A percentile compares a stretch with the other conserved stretches of the same genome.
These are phyloP conservation scores for Leccinum rimulosum DNA, from an alignment of 768 basidiomycete genomes.

Conservation along the genomic window DNA sequence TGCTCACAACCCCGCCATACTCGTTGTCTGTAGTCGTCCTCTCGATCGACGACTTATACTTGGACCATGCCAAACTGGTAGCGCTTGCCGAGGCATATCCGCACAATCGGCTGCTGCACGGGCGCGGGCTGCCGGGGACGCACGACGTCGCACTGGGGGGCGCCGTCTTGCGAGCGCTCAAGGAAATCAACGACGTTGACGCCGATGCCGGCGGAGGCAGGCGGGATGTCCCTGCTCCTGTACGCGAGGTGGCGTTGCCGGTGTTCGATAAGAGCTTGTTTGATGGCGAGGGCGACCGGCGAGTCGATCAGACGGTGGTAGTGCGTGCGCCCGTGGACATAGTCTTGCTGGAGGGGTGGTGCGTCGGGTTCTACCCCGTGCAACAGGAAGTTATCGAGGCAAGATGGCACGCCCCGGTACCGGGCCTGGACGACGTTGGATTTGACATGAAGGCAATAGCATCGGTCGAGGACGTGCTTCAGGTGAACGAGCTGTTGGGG, in stretches of 20 bases:
- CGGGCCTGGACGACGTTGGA: slow-evolving; percentile 12
- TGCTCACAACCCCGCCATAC: slow-evolving; percentile 44
- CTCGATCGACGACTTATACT: slow-evolving; percentile 86
- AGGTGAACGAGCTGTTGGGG: slow-evolving; percentile 60
- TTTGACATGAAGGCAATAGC: slow-evolving; percentile 37
- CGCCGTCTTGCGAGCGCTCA: slow-evolving; percentile 49
- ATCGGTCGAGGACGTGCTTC: slow-evolving; percentile 51
- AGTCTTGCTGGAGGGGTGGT: slow-evolving; percentile 96
- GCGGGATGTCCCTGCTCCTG: neutral
- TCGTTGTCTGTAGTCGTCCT: slow-evolving; percentile 58
- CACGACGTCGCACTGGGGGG: slow-evolving; percentile 76
- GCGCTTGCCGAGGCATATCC: slow-evolving; percentile 50
- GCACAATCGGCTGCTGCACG: slow-evolving; percentile 64
- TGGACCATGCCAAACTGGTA: slow-evolving; percentile 61
- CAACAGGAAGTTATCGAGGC: slow-evolving; percentile 45
- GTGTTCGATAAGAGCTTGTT: slow-evolving; percentile 85
- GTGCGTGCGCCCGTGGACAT: slow-evolving; percentile 65
- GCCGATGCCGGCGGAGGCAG: neutral
- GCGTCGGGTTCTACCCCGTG: slow-evolving; percentile 80
- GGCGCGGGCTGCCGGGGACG: slow-evolving; percentile 92
- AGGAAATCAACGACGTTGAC: slow-evolving; percentile 34
- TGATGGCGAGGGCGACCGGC: slow-evolving; percentile 81
- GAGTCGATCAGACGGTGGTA: slow-evolving; percentile 35
- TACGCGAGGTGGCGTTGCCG: slow-evolving; percentile 51
- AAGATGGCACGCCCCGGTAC: slow-evolving; percentile 43